Evolutionary conservation across 2,329 filamentous ascomycete genomes (phyloP).

Genomic region (Cryphonectria carpinicola): DNA sequence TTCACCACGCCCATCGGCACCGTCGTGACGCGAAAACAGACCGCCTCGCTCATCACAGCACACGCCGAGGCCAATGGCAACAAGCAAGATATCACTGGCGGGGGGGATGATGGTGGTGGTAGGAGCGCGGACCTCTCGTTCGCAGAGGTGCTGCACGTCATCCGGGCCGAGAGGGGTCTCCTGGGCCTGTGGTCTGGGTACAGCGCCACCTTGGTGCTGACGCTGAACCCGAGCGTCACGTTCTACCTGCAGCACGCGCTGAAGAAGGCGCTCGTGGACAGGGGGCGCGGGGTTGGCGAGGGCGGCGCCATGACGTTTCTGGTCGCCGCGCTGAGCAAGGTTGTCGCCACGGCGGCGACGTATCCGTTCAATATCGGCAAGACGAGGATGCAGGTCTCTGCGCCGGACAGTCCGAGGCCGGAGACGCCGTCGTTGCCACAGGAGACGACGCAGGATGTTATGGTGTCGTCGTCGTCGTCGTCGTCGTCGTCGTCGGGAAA

Average conservation of each 20-base stretch:
- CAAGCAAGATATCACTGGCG: conserved; percentile 22
- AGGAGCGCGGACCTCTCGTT: conserved; percentile 42
- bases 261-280: conserved; percentile 59
- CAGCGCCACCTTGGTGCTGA: conserved; percentile 76
- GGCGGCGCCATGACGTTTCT: conserved; percentile 46
- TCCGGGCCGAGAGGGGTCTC: conserved; percentile 71
- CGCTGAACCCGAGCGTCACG: conserved; percentile 84
- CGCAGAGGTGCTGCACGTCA: conserved; percentile 64
- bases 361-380: conserved; percentile 90
- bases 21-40: conserved; percentile 82
- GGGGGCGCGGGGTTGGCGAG: conserved; percentile 41
- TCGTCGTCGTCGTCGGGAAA: conserved; percentile 34
- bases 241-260: conserved; percentile 80
- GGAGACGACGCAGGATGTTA: conserved; percentile 18
- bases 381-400: conserved; percentile 70
- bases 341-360: conserved; percentile 73
- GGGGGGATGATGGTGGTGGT: too few species aligned
- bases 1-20: conserved; percentile 82
- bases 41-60: conserved; percentile 49
- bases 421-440: conserved; percentile 37
- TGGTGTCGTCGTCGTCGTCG: conserved; percentile 22
- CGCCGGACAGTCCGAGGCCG: conserved; percentile 33
- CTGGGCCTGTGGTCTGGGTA: conserved; percentile 87
- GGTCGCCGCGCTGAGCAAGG: conserved; percentile 77
- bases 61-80: conserved; percentile 34